These are phyloP conservation scores for Mycena leptocephala DNA, from an alignment of 768 basidiomycete genomes.

Conservation along the genomic window DNA sequence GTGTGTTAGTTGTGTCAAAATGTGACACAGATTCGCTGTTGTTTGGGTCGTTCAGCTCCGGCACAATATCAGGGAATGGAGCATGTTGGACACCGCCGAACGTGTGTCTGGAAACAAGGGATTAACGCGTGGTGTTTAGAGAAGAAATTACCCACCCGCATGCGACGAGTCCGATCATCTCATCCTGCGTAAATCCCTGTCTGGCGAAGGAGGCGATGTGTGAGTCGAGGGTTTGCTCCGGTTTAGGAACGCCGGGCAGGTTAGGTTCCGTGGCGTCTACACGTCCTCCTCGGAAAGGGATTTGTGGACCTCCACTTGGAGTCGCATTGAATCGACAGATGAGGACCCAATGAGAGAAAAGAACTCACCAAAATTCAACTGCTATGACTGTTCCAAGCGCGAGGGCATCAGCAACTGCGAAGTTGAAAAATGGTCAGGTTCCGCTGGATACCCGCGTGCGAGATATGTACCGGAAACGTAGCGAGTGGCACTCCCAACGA, in stretches of 20 bases:
- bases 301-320: slow-evolving; percentile 22
- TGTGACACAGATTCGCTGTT: slow-evolving; percentile 1
- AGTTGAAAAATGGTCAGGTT: slow-evolving; percentile 5
- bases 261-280: slow-evolving; percentile 20
- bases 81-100: slow-evolving; percentile 12
- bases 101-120: slow-evolving; percentile 4
- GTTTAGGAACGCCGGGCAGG: slow-evolving; percentile 11
- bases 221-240: slow-evolving; percentile 14
- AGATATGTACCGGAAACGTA: background rate
- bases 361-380: slow-evolving; percentile 17
- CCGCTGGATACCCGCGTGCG: background rate
- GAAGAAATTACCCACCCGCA: slow-evolving; percentile 19
- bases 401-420: slow-evolving; percentile 14
- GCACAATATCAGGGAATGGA: slow-evolving; percentile 17
- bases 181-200: slow-evolving; percentile 20
- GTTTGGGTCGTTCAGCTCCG: slow-evolving; percentile 9
- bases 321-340: slow-evolving; percentile 10
- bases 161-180: slow-evolving; percentile 23
- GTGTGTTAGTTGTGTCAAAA: slow-evolving; percentile 5
- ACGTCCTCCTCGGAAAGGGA: slow-evolving; percentile 24
- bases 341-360: slow-evolving; percentile 1
- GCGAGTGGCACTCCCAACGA: slow-evolving; percentile 4
- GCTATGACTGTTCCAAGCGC: slow-evolving; percentile 22
- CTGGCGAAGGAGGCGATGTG: slow-evolving; percentile 16
- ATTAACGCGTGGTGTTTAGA: slow-evolving; percentile 5